phyloP scores from a whole-genome alignment of 2,329 filamentous ascomycete species.

The Teratosphaeria viscida region DNA sequence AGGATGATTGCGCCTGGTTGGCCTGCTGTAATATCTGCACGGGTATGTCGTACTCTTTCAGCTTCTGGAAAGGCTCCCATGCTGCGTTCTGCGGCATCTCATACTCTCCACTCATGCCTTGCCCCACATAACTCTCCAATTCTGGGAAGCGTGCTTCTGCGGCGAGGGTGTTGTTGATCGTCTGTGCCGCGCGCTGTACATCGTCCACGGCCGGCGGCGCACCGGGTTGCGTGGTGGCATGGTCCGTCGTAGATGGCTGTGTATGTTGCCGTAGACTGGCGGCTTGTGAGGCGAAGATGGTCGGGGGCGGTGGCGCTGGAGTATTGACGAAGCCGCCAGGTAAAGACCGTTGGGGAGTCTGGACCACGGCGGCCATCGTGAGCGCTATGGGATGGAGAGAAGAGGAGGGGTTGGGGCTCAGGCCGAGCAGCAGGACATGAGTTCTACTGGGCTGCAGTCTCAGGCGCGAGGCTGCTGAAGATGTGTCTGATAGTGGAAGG shows the following conservation, averaged over 20 bases:
- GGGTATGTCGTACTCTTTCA: slow-evolving; percentile 78
- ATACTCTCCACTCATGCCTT: slow-evolving; percentile 86
- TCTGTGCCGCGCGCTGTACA: slow-evolving; percentile 68
- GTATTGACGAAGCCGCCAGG: slow-evolving; percentile 70
- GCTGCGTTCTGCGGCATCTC: slow-evolving; percentile 57
- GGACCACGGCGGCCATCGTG: slow-evolving; percentile 19
- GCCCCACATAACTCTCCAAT: slow-evolving; percentile 72
- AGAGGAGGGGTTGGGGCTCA: background rate
- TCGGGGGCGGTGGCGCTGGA: slow-evolving; percentile 41
- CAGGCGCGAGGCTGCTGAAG: background rate
- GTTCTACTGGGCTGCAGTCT: background rate
- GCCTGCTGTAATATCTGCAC: slow-evolving; percentile 88
- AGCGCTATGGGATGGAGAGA: background rate
- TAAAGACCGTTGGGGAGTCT: slow-evolving; percentile 59
- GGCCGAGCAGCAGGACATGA: background rate
- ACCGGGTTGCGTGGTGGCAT: slow-evolving; percentile 4
- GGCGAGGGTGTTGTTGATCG: slow-evolving; percentile 69
- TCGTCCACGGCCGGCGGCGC: slow-evolving; percentile 41
- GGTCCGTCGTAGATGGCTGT: slow-evolving; percentile 8
- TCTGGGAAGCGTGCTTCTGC: slow-evolving; percentile 76
- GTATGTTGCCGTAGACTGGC: slow-evolving; percentile 18
- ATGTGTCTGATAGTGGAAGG: background rate
- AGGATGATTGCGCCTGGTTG: slow-evolving; percentile 75
- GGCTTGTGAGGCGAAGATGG: slow-evolving; percentile 24
- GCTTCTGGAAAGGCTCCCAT: slow-evolving; percentile 83